These are phyloP conservation scores for Paxillus rubicundulus DNA, from an alignment of 768 basidiomycete genomes.

Conservation along the genomic window DNA sequence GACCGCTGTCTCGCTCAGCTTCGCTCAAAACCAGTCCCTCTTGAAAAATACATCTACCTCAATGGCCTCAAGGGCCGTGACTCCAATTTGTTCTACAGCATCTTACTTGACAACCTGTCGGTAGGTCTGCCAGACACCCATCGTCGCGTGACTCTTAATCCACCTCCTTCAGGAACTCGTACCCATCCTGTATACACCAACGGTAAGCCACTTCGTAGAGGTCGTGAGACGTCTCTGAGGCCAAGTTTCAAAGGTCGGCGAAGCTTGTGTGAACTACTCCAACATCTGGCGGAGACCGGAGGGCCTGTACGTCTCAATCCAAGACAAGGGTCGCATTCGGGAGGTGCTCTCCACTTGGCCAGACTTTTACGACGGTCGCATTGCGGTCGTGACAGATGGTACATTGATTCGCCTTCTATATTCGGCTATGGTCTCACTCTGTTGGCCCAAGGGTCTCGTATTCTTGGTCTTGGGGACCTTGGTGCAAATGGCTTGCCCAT, in stretches of 20 bases:
- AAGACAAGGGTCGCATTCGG: conserved; percentile 63
- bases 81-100: conserved; percentile 62
- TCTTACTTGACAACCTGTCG: conserved; percentile 59
- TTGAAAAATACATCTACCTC: conserved; percentile 74
- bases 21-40: conserved; percentile 50
- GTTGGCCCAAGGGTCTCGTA: conserved; percentile 51
- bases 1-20: conserved; percentile 57
- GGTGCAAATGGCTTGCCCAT: conserved; percentile 47
- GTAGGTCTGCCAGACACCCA: conserved; percentile 29
- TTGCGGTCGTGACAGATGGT: conserved; percentile 80
- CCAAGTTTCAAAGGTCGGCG: conserved; percentile 50
- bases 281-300: conserved; percentile 67
- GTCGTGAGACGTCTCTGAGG: conserved; percentile 12
- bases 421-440: conserved; percentile 4
- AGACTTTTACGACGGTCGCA: conserved; percentile 44
- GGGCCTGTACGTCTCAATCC: conserved; percentile 59
- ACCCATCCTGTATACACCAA: conserved; percentile 75
- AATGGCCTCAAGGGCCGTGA: conserved; percentile 62
- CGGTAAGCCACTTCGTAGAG: conserved; percentile 37
- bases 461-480: conserved; percentile 62
- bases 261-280: conserved; percentile 68
- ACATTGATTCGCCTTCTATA: not conserved
- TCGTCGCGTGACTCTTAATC: not conserved
- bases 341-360: conserved; percentile 56
- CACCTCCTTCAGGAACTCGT: conserved; percentile 44